Evolutionary conservation across 495 filamentous ascomycete species (phyloP), one percentile per base, ranked within the genome.

Genomic region (Talaromyces wortmannii): DNA sequence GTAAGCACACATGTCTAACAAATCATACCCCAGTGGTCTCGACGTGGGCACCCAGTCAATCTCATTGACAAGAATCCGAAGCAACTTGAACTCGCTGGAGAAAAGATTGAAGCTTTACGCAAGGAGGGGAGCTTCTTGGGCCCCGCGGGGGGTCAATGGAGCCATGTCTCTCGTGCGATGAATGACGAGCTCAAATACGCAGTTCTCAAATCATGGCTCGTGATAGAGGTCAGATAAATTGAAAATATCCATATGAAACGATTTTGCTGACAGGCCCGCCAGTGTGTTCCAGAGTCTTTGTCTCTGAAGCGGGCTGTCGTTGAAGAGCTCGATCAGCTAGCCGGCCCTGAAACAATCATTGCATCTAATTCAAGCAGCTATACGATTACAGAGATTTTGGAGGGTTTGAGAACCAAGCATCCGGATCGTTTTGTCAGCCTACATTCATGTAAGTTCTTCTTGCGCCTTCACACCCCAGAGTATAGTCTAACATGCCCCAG

Each of bases 231-330:
- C 13, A 40, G 13, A 10, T 40, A 33, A 15, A 4, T 12, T 48
- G 45, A 33, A 53, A 40, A 8, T 2, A 5, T 40, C 13, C 8
- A 40, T 5, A 40, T 40, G 36, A 13, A 13, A 40, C 8, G 8
- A 40, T 40, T 2, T 40, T 8, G 13, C 36, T 40, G 13, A 40
- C 36, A 2, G 13, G 36, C 8, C 8, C 5, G 5, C 32, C 17
- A 73, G 70, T 68, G 65, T 54, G 63, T 71, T 4, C 68, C 70
- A 3, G 70, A 73, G 54, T 59, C 50, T 5, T 50, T 71, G 40
- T 5, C 48, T 0, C 44, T 64, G 7, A 73, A 73, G 48, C 55
- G 55, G 31, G 47, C 56, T 13, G 55, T 70, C 8, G 51, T 73
- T 6, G 31, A 55, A 8, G 54, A 70, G 56, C 59, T 48, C 36